A percentile compares a stretch with the other conserved stretches of the same genome.
Conservation (phyloP, 129 eudicot genomes). For the Flaveria linearis region DNA sequence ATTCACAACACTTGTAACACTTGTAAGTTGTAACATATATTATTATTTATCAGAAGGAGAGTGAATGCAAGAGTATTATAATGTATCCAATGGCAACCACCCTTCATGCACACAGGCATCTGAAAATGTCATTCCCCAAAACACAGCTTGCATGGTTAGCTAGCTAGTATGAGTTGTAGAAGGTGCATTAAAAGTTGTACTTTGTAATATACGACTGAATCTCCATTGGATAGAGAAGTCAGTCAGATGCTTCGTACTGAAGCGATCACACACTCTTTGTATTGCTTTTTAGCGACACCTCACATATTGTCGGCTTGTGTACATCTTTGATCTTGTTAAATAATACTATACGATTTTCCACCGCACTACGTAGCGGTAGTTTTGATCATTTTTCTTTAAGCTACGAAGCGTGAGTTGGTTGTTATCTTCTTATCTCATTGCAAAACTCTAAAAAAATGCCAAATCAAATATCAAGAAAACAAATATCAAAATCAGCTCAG, state of each 20-base stretch:
- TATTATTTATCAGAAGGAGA: background rate
- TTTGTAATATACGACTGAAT: slow-evolving; percentile 10
- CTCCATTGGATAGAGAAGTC: slow-evolving; percentile 23
- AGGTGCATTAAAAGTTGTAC: slow-evolving; percentile 29
- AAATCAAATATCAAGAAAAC: too few relatives aligned
- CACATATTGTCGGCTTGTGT: slow-evolving; percentile 35
- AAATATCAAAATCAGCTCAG: too few relatives aligned
- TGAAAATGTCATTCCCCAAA: slow-evolving; percentile 38
- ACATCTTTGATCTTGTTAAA: background rate
- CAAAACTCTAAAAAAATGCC: too few relatives aligned
- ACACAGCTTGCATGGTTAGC: slow-evolving; percentile 21
- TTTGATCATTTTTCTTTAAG: too few relatives aligned
- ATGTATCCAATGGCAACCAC: background rate
- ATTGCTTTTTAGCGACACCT: slow-evolving; percentile 37
- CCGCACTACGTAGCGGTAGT: too few relatives aligned
- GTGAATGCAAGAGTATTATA: background rate
- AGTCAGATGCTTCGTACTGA: slow-evolving; percentile 48
- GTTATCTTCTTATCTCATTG: too few relatives aligned
- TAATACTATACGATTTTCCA: too few relatives aligned
- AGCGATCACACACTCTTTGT: slow-evolving; percentile 34
- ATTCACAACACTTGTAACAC: too few relatives aligned
- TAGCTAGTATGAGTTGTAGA: slow-evolving; percentile 22
- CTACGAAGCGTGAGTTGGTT: too few relatives aligned
- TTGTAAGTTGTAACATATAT: too few relatives aligned
- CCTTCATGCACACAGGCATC: slow-evolving; percentile 6